A percentile compares a stretch with the other conserved stretches of the same genome.
These are phyloP conservation scores for Coemansia erecta DNA, from an alignment of 192 early-diverging fungal species.

Conservation along the genomic window DNA sequence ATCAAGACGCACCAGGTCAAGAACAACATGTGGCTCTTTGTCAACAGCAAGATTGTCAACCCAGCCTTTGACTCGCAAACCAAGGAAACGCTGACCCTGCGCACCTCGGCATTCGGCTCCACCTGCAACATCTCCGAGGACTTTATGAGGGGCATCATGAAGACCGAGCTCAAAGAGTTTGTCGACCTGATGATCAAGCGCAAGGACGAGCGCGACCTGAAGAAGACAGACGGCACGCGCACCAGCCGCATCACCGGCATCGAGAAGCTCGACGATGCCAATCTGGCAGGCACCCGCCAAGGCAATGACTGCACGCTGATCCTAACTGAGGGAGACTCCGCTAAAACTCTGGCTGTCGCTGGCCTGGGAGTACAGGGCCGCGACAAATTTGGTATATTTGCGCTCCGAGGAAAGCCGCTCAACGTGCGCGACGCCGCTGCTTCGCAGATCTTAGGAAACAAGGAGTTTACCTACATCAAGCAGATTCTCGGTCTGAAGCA, in stretches of 20 bases:
- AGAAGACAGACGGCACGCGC: constrained; percentile 83
- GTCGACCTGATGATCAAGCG: constrained; percentile 68
- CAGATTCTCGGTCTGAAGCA: constrained; percentile 93
- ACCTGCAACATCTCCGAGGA: constrained; percentile 71
- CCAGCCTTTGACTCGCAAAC: constrained; percentile 97
- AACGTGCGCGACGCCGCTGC: constrained; percentile 89
- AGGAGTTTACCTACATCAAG: constrained; percentile 87
- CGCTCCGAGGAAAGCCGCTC: constrained; percentile 93
- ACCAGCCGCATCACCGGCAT: constrained; percentile 70
- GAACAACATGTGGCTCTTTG: constrained; percentile 88
- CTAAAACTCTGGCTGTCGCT: constrained; percentile 83
- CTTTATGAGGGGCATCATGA: constrained; percentile 82
- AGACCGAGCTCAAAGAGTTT: constrained; percentile 81
- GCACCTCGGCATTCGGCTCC: constrained; percentile 72
- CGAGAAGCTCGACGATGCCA: constrained; percentile 93
- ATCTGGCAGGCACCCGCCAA: constrained; percentile 76
- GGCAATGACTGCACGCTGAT: constrained; percentile 86
- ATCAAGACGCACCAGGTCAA: constrained; percentile 85
- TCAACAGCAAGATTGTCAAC: constrained; percentile 93
- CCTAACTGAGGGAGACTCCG: constrained; percentile 96
- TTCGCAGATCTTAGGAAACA: constrained; percentile 70
- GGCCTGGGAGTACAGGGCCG: constrained; percentile 87
- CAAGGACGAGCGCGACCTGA: constrained; percentile 74
- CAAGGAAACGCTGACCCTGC: constrained; percentile 91
- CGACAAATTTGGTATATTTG: constrained; percentile 91